Base-by-base conservation (phyloP, 345 rosid genomes). In the Microcos paniculata region DNA sequence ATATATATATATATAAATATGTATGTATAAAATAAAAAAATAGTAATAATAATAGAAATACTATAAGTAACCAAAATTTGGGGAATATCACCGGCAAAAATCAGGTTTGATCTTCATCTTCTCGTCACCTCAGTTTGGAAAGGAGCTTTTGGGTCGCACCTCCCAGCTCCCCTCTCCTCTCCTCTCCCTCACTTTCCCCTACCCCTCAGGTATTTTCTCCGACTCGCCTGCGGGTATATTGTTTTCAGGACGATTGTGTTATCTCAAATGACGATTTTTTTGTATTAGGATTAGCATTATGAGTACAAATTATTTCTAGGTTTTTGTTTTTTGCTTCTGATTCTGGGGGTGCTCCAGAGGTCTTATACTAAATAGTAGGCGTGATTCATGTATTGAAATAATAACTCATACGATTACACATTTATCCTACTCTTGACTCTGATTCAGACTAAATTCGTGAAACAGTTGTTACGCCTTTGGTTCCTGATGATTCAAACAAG, bases 241-340 rank as follows among this genome's bases (percentile, higher is more conserved):
- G 18, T 57, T 57, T 26, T 57, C 33, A 57, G 7, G 62, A 57
- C 16, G 18, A 24, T 26, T 57, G 33, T 15, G 26, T 57, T 24
- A 5, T 24, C 7, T 33, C 33, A 57, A 57, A 24, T 57, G 24
- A 26, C 62, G 12, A 13, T n/a, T 24, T 56, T 11, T 1, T 53
- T 24, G 24, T 57, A 24, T 26, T 26, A 26, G 62, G 62, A 26
- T 57, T 26, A 24, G 31, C 6, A 35, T n/a, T n/a, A 35, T 7
- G 31, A 26, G 33, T 57, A 57, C 16, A 11, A 66, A n/a, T 66
- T 40, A 12, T 66, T 21, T 66, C 49, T 66, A 66, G 71, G 71
- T 52, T 66, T 66, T 66, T 46, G 30, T 66, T 19, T 4, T 12
- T 10, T 13, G 1, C 6, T 12, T 11, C 8, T 23, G 7, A 40